A percentile compares a stretch with the other conserved stretches of the same genome.
Conservation (phyloP, 495 filamentous ascomycete genomes). For the Halenospora varia region DNA sequence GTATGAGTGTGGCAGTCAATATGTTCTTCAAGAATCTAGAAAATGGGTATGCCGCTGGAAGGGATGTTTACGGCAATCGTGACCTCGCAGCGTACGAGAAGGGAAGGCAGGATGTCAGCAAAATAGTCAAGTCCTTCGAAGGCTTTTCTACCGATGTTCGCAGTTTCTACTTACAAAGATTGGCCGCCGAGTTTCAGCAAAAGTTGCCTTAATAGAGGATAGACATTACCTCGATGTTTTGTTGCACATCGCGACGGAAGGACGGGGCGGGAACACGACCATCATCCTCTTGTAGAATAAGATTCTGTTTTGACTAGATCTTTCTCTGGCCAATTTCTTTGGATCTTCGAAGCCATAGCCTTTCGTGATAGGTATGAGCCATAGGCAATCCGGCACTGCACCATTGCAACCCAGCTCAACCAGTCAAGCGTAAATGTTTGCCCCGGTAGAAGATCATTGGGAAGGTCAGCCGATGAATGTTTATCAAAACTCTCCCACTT, state of each 20-base stretch:
- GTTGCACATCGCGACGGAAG: neutral
- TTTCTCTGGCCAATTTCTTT: too few relatives aligned
- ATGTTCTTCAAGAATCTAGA: slow-evolving; percentile 76
- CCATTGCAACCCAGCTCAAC: too few relatives aligned
- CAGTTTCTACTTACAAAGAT: slow-evolving; percentile 69
- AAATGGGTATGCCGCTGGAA: slow-evolving; percentile 65
- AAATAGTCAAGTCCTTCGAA: slow-evolving; percentile 63
- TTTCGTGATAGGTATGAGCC: too few relatives aligned
- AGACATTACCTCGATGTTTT: neutral
- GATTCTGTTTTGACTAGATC: too few relatives aligned
- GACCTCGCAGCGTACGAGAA: slow-evolving; percentile 84
- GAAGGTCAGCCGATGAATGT: too few relatives aligned
- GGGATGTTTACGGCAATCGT: slow-evolving; percentile 84
- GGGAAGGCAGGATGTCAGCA: slow-evolving; percentile 65
- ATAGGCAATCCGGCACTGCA: too few relatives aligned
- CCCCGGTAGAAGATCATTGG: too few relatives aligned
- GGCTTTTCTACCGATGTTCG: slow-evolving; percentile 61
- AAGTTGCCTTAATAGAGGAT: slow-evolving; percentile 6
- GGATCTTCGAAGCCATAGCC: too few relatives aligned
- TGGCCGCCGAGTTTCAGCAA: slow-evolving; percentile 64
- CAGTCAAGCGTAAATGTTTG: too few relatives aligned
- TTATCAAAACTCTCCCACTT: too few relatives aligned
- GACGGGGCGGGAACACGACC: neutral
- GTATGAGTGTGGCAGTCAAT: slow-evolving; percentile 69
- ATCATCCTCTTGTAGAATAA: too few relatives aligned